Evolutionary conservation across 768 basidiomycete genomes (phyloP).

Genomic region (Candolleomyces efflorescens): DNA sequence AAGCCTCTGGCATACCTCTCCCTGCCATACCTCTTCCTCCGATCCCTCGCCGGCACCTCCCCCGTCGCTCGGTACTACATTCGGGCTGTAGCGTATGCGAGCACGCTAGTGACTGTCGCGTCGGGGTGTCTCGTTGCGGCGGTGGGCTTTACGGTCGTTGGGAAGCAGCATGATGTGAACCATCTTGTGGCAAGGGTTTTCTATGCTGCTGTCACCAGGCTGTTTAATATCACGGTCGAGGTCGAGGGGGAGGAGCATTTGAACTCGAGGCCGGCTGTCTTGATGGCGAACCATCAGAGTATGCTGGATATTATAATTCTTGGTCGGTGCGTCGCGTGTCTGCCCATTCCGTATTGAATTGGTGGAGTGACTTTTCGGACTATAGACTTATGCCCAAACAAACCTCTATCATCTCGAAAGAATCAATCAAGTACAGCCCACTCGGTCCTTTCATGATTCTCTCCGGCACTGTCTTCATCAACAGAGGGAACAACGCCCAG

Average conservation of each 20-base stretch:
- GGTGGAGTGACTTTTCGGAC: background rate
- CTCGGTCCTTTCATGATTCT: conserved; percentile 90
- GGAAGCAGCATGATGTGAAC: conserved; percentile 76
- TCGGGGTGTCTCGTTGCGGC: conserved; percentile 69
- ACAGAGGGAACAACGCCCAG: conserved; percentile 72
- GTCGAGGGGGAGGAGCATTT: conserved; percentile 89
- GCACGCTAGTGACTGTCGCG: conserved; percentile 65
- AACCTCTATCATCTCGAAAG: conserved; percentile 90
- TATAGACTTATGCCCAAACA: conserved; percentile 75
- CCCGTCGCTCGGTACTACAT: conserved; percentile 67
- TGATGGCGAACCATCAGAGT: conserved; percentile 91
- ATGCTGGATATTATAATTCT: conserved; percentile 84
- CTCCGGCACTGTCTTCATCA: conserved; percentile 87
- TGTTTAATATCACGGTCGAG: conserved; percentile 64
- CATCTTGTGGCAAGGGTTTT: conserved; percentile 80
- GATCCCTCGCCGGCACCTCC: conserved; percentile 51
- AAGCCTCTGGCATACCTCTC: conserved; percentile 77
- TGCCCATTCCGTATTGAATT: conserved; percentile 6
- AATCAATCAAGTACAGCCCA: conserved; percentile 80
- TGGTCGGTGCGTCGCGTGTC: conserved; percentile 64
- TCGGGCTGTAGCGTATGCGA: conserved; percentile 66
- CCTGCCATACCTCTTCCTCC: conserved; percentile 63
- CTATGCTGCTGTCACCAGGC: conserved; percentile 59
- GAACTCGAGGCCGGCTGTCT: conserved; percentile 61
- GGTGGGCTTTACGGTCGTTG: conserved; percentile 59